Base-by-base conservation (phyloP, 345 rosid genomes). In the Ricinus communis region DNA sequence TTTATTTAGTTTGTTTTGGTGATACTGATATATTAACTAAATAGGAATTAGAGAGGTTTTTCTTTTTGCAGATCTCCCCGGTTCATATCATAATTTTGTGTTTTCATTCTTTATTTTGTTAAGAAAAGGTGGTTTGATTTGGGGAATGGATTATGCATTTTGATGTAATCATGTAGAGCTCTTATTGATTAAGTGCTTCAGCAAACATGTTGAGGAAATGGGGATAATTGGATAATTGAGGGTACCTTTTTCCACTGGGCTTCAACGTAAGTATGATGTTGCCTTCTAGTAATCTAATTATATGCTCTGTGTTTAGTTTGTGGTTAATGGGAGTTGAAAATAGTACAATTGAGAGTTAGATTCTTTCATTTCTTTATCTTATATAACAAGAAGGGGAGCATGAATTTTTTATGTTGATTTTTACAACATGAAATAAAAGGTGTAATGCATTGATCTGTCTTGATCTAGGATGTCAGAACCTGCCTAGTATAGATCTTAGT, bases 31-130 rank as follows among this genome's bases (percentile, higher is more conserved):
- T 36, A 40, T 68, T 41, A 41, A 9, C n/a, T 47, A 50, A 33
- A 19, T 47, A 18, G 50, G 66, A 9, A 45, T n/a, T 10, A 28
- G 21, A 46, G 2, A 65, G n/a, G n/a, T 2, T 13, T 25, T 52
- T 51, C 28, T 13, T 60, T 60, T 14, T 25, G 47, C 49, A 75
- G 74, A 69, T 75, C 79, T 65, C 18, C 64, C 10, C 52, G 25
- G 33, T 25, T 25, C 43, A 49, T 27, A 30, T 57, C 57, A 25
- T 47, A 5, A 27, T 22, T 41, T 10, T 55, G 21, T 24, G 46
- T 18, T 27, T n/a, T n/a, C 21, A 12, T 41, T 58, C 43, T 47
- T 49, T n/a, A 21, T 47, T 30, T 45, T n/a, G 14, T 14, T 4
- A 22, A 16, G 43, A 5, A n/a, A 33, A 30, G 71, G n/a, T 50